phyloP scores from a whole-genome alignment of 2,329 filamentous ascomycete species.

The Colletotrichum viniferum region DNA sequence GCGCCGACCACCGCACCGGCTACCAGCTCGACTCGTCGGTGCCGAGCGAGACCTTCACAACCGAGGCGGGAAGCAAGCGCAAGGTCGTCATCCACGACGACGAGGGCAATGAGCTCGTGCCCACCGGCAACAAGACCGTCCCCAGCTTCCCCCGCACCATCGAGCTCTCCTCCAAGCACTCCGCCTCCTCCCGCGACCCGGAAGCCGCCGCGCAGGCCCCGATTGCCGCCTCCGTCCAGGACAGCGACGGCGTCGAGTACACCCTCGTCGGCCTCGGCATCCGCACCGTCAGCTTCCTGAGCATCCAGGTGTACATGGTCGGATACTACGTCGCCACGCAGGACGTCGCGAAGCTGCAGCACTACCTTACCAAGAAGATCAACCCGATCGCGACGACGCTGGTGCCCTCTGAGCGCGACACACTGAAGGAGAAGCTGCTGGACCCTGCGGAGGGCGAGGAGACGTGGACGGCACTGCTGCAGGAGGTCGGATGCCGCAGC shows the following conservation, averaged over 20 bases:
- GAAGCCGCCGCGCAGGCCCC: slow-evolving; percentile 31
- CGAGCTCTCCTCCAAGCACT: slow-evolving; percentile 53
- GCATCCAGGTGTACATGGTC: slow-evolving; percentile 92
- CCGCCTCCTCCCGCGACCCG: slow-evolving; percentile 20
- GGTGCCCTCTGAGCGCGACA: slow-evolving; percentile 80
- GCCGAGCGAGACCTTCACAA: slow-evolving; percentile 51
- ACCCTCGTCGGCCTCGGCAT: slow-evolving; percentile 88
- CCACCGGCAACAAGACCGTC: slow-evolving; percentile 81
- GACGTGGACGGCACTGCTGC: slow-evolving; percentile 76
- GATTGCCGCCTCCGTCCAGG: slow-evolving; percentile 39
- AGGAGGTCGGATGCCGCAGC: slow-evolving; percentile 71
- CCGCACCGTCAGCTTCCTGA: slow-evolving; percentile 86
- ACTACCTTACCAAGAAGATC: slow-evolving; percentile 75
- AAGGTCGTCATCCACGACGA: slow-evolving; percentile 68
- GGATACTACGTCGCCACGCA: slow-evolving; percentile 88
- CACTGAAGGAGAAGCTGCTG: slow-evolving; percentile 70
- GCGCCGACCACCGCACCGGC: neutral
- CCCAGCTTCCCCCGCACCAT: slow-evolving; percentile 79
- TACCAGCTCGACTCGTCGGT: slow-evolving; percentile 47
- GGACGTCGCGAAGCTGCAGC: slow-evolving; percentile 82
- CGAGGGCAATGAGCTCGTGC: slow-evolving; percentile 75
- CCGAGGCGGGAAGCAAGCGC: slow-evolving; percentile 53
- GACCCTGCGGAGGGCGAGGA: slow-evolving; percentile 72
- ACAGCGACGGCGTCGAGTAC: slow-evolving; percentile 69
- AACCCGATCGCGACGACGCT: slow-evolving; percentile 82